Evolutionary conservation across 192 early-diverging fungal species (phyloP).

Genomic region (Coemansia nantahalensis): DNA sequence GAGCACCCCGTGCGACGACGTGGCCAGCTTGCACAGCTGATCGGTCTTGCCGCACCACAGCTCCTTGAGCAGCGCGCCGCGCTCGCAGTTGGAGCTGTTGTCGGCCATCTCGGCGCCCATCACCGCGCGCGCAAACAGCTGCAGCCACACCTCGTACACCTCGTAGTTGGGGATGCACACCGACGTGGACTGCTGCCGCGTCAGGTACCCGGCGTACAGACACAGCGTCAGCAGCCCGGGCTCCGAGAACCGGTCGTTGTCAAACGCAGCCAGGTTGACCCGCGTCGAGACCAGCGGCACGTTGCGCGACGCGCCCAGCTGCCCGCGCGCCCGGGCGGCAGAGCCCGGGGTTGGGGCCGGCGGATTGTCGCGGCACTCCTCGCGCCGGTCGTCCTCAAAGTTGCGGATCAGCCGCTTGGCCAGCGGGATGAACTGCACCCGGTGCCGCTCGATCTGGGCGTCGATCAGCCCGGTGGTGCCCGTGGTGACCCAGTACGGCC

Average conservation of each 20-base stretch:
- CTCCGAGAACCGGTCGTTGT: slow-evolving; percentile 21
- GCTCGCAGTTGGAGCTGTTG: slow-evolving; percentile 16
- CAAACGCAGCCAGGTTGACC: slow-evolving; percentile 11
- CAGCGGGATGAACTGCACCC: slow-evolving; percentile 8
- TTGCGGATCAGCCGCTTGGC: slow-evolving; percentile 12
- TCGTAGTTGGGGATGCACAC: slow-evolving; percentile 35
- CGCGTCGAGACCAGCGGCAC: slow-evolving; percentile 7
- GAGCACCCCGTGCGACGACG: slow-evolving; percentile 26
- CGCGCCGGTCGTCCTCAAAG: slow-evolving; percentile 11
- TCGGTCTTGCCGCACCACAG: slow-evolving; percentile 24
- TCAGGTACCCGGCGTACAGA: slow-evolving; percentile 14
- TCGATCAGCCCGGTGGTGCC: slow-evolving; percentile 23
- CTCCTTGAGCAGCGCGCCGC: slow-evolving; percentile 19
- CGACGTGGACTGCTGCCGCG: slow-evolving; percentile 7
- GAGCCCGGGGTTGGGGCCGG: too few relatives aligned
- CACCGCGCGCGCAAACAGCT: slow-evolving; percentile 25
- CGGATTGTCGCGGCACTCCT: too few relatives aligned
- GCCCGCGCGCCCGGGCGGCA: background rate
- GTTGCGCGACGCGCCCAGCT: background rate
- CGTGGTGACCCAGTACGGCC: slow-evolving; percentile 27
- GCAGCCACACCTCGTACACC: slow-evolving; percentile 19
- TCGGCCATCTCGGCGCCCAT: slow-evolving; percentile 10
- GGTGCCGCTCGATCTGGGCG: slow-evolving; percentile 17
- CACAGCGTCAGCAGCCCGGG: slow-evolving; percentile 14
- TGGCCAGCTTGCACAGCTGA: slow-evolving; percentile 17